A percentile compares a stretch with the other conserved stretches of the same genome.
Conservation (phyloP, 1,284 basidiomycete genomes). For the Ceratobasidium sp. region DNA sequence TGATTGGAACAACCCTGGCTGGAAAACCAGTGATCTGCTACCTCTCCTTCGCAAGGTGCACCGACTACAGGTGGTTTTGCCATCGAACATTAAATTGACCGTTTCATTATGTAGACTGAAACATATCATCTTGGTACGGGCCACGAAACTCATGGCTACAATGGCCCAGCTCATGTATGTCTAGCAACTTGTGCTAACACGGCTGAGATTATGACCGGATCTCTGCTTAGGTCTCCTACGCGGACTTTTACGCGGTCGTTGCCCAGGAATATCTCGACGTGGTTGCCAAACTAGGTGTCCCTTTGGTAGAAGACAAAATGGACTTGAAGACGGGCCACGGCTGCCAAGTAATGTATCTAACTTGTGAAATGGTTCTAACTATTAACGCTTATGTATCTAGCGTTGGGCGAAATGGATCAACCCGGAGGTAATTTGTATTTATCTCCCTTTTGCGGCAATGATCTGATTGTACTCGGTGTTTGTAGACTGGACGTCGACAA, state of each 20-base stretch:
- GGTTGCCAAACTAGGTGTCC: constrained; percentile 15
- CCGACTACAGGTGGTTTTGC: not conserved
- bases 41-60: constrained; percentile 38
- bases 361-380: no score
- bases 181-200: not conserved
- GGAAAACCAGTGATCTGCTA: constrained; percentile 26
- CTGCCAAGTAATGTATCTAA: constrained; percentile 14
- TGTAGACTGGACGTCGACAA: constrained; percentile 41
- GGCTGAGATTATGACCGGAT: no score
- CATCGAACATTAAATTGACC: not conserved
- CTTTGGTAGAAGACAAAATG: constrained; percentile 30
- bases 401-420: constrained; percentile 44
- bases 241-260: constrained; percentile 11
- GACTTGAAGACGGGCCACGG: constrained; percentile 41
- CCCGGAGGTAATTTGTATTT: no score
- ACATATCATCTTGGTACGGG: constrained; percentile 29
- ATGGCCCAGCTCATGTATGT: constrained; percentile 35
- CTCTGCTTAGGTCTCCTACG: constrained; percentile 24
- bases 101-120: constrained; percentile 15
- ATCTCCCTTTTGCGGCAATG: not conserved
- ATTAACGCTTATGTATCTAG: not conserved
- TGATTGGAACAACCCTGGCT: constrained; percentile 43
- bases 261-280: constrained; percentile 35
- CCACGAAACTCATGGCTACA: constrained; percentile 38
- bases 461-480: constrained; percentile 17